Percentiles rank a stretch among this genome's conserved stretches.
These are phyloP conservation scores for Fusarium duplospermum DNA, from an alignment of 2,329 filamentous ascomycete genomes.

Conservation along the genomic window DNA sequence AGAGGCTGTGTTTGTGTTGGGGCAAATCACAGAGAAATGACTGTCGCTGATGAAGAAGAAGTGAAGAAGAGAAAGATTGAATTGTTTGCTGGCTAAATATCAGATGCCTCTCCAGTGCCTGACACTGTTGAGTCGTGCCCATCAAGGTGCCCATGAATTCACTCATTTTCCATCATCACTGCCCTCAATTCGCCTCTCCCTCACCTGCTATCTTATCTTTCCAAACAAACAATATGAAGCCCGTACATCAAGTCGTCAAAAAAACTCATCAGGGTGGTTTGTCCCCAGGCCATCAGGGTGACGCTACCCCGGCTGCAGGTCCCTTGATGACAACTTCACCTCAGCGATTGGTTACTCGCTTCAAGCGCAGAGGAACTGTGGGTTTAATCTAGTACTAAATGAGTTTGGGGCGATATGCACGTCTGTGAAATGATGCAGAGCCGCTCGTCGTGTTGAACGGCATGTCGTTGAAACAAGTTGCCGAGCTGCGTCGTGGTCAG, in stretches of 20 bases:
- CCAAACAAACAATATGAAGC: neutral
- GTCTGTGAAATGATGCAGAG: slow-evolving; percentile 18
- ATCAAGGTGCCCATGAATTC: neutral
- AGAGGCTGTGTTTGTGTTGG: neutral
- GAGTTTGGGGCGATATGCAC: neutral
- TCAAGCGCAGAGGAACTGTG: neutral
- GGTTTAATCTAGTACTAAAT: neutral
- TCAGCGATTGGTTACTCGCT: slow-evolving; percentile 16
- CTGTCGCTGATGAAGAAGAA: too few relatives aligned
- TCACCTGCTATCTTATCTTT: neutral
- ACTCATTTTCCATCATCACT: neutral
- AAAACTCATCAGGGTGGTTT: slow-evolving; percentile 35
- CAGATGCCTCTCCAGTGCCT: neutral
- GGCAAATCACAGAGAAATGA: neutral
- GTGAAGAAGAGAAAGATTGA: neutral
- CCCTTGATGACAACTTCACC: slow-evolving; percentile 27
- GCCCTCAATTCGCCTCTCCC: neutral
- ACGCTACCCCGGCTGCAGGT: slow-evolving; percentile 3
- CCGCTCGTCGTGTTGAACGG: neutral
- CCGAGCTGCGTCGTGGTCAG: neutral
- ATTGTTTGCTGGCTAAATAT: neutral
- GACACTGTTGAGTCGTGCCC: neutral
- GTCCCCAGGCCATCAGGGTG: slow-evolving; percentile 33
- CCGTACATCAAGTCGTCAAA: neutral
- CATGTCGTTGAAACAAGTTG: neutral